A percentile compares a stretch with the other conserved stretches of the same genome.
Evolutionary conservation across 768 basidiomycete genomes (phyloP).

Genomic region (Mycena rebaudengoi): DNA sequence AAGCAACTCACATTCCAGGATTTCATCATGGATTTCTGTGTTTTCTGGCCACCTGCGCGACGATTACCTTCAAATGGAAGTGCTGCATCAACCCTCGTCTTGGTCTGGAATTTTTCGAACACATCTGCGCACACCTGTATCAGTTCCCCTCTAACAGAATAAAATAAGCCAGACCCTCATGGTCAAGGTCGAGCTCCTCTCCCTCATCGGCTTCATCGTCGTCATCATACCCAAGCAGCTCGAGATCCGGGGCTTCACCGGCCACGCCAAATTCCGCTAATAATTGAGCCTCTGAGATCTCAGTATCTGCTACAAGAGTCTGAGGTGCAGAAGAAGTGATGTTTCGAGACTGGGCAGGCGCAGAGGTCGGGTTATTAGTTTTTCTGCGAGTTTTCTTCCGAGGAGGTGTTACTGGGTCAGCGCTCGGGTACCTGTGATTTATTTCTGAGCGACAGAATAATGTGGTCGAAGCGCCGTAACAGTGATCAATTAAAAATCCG

Average conservation of each 20-base stretch:
- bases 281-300: background rate
- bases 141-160: too few relatives aligned
- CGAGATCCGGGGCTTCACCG: background rate
- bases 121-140: too few relatives aligned
- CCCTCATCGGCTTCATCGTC: background rate
- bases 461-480: background rate
- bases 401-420: background rate
- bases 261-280: background rate
- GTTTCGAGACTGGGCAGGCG: background rate
- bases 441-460: background rate
- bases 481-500: background rate
- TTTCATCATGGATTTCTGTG: background rate
- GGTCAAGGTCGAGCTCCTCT: background rate
- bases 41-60: background rate
- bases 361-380: background rate
- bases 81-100: background rate
- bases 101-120: background rate
- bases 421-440: background rate
- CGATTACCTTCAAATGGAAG: background rate
- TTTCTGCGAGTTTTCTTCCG: background rate
- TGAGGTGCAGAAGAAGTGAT: too few relatives aligned
- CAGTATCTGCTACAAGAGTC: too few relatives aligned
- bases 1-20: background rate
- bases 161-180: too few relatives aligned
- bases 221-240: background rate